A percentile compares a stretch with the other conserved stretches of the same genome.
phyloP scores from a whole-genome alignment of 2,329 filamentous ascomycete species.

The Exophiala spinifera region DNA sequence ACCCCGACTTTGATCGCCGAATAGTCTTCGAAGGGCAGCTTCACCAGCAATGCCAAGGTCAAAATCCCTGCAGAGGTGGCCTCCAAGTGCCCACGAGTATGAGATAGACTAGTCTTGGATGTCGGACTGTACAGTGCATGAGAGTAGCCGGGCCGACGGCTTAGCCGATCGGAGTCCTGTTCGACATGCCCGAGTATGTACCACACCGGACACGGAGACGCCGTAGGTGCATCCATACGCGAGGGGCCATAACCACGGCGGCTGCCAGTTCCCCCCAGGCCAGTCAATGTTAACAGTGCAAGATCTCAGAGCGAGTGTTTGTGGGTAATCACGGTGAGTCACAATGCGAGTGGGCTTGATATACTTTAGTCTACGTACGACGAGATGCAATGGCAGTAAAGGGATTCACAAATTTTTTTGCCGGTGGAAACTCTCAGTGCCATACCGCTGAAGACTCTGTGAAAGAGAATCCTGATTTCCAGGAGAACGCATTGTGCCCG shows the following conservation, averaged over 20 bases:
- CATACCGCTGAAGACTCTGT: slow-evolving; percentile 83
- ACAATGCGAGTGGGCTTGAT: no score
- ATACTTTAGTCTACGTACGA: slow-evolving; percentile 32
- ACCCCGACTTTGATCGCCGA: slow-evolving; percentile 66
- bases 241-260: slow-evolving; percentile 69
- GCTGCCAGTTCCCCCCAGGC: slow-evolving; percentile 57
- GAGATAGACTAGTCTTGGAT: slow-evolving; percentile 66
- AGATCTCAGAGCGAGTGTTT: slow-evolving; percentile 78
- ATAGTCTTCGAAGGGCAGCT: slow-evolving; percentile 76
- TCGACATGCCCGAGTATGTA: no score
- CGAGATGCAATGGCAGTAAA: slow-evolving; percentile 77
- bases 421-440: slow-evolving; percentile 76
- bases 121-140: no score
- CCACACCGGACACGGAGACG: no score
- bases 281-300: slow-evolving; percentile 66
- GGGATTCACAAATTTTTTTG: slow-evolving; percentile 72
- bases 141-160: slow-evolving; percentile 43
- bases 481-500: slow-evolving; percentile 66
- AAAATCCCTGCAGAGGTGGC: slow-evolving; percentile 74
- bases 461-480: slow-evolving; percentile 78
- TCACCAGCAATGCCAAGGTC: slow-evolving; percentile 73
- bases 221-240: slow-evolving; percentile 48
- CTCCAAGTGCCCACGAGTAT: slow-evolving; percentile 78
- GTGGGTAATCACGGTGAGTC: no score
- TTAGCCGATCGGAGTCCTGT: slow-evolving; percentile 36